These are phyloP conservation scores for Aureobasidium sp. DNA, from an alignment of 2,329 filamentous ascomycete genomes.

Conservation along the genomic window DNA sequence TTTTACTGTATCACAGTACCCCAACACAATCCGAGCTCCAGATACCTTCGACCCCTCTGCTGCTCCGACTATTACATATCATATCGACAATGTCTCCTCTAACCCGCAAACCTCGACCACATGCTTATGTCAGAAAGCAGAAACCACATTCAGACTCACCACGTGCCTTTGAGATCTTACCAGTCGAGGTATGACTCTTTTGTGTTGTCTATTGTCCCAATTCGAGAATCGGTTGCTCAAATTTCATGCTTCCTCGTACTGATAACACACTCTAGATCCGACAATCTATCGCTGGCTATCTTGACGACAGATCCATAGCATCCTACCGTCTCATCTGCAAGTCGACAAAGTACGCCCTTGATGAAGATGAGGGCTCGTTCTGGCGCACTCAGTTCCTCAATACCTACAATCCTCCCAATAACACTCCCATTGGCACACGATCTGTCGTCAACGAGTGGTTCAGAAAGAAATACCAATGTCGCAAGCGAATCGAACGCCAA, in stretches of 20 bases:
- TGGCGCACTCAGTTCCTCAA: constrained; percentile 41
- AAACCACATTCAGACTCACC: not conserved
- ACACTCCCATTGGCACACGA: constrained; percentile 5
- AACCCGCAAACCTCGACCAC: not conserved
- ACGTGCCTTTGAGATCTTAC: constrained; percentile 20
- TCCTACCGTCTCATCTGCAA: constrained; percentile 36
- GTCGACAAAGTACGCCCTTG: constrained; percentile 33
- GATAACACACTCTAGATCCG: constrained; percentile 29
- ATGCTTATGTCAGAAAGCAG: not conserved
- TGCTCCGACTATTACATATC: not conserved
- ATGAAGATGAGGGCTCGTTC: constrained; percentile 35
- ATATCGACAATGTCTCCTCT: not conserved
- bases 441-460: constrained; percentile 26
- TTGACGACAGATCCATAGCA: constrained; percentile 39
- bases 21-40: not conserved
- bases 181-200: constrained; percentile 23
- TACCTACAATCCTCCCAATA: constrained; percentile 33
- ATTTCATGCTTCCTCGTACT: constrained; percentile 8
- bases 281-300: constrained; percentile 30
- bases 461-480: constrained; percentile 31
- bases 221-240: not conserved
- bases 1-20: not conserved
- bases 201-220: not conserved
- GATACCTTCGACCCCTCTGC: not conserved
- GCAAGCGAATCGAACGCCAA: constrained; percentile 23